A percentile compares a stretch with the other conserved stretches of the same genome.
These are phyloP conservation scores for Oleoguttula mirabilis DNA, from an alignment of 495 filamentous ascomycete species.

Conservation along the genomic window DNA sequence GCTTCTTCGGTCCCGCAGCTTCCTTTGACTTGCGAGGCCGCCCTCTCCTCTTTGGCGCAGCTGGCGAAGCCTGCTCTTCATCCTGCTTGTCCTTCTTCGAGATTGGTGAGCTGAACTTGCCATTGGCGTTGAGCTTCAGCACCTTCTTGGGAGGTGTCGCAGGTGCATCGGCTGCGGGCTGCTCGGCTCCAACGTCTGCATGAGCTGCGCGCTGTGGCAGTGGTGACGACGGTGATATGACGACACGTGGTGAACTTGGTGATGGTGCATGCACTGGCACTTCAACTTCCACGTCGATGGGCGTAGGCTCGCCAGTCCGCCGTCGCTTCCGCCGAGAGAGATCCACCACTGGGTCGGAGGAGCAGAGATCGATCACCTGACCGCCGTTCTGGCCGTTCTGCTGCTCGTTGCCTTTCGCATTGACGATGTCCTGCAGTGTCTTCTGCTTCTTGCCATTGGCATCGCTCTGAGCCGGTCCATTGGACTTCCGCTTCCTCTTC, in stretches of 20 bases:
- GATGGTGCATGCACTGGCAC: background rate
- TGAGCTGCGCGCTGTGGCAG: background rate
- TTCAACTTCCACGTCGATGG: background rate
- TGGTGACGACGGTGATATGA: constrained; percentile 11
- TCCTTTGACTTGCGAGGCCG: constrained; percentile 15
- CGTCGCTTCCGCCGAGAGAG: constrained; percentile 3
- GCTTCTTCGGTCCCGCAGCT: constrained; percentile 17
- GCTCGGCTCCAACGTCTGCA: background rate
- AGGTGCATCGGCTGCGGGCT: background rate
- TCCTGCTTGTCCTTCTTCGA: constrained; percentile 22
- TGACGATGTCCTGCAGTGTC: constrained; percentile 16
- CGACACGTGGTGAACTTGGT: constrained; percentile 1
- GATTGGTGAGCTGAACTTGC: constrained; percentile 45
- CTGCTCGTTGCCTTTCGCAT: constrained; percentile 5
- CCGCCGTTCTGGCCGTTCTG: background rate
- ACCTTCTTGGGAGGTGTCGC: constrained; percentile 32
- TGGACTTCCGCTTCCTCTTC: constrained; percentile 3
- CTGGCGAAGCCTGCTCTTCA: constrained; percentile 20
- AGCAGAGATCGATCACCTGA: background rate
- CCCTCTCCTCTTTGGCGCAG: constrained; percentile 4
- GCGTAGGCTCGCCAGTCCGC: constrained; percentile 5
- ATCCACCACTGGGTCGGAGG: background rate
- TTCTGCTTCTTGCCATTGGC: constrained; percentile 12
- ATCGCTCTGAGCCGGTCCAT: background rate
- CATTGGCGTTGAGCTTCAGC: constrained; percentile 44